Evolutionary conservation across 2,329 filamentous ascomycete genomes (phyloP), one percentile per base, ranked within the genome.

Genomic region (Fusarium siculi): DNA sequence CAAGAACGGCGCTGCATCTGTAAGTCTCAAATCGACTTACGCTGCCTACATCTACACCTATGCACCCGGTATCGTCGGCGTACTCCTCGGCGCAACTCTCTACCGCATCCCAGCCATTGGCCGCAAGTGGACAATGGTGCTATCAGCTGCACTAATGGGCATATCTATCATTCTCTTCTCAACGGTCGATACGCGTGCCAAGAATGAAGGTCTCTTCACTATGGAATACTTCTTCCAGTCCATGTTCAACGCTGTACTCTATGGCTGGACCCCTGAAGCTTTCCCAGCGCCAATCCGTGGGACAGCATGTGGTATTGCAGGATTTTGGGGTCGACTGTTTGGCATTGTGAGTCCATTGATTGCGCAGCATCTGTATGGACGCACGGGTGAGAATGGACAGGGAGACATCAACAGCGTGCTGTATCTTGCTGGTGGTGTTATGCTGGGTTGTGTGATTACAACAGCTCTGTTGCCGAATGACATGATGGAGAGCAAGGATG

Each of bases 271-370:
- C 0, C 88, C 88, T 0, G 87, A 90, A 72, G 87, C 87, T 1
- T 90, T 90, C 78, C 87, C 87, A 0, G 87, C 85, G 5, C 86
- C 87, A 0, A 82, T 87, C 49, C 82, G 88, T 1, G 88, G 87
- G 6, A 89, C 87, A 0, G 89, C 89, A 0, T 87, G 86, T 72
- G 89, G 89, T 0, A 68, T 90, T 18, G 87, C 88, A 4, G 87
- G 86, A 66, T 90, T 89, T 74, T 90, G 87, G 87, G 89, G 89
- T 3, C 79, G 89, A 4, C 60, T 90, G 30, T 89, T 89, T 71
- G 86, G 87, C 15, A 90, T 91, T 49, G 84, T 90, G 21, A 87
- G 86, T 42, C 89, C 89, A 0, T 74, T 90, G 42, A 87, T 88
- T 59, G 87, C 87, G 9, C 85, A 88, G 70, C 80, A 80, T 44